phyloP scores from a whole-genome alignment of 2,329 filamentous ascomycete species.

The Clonostachys byssicola region DNA sequence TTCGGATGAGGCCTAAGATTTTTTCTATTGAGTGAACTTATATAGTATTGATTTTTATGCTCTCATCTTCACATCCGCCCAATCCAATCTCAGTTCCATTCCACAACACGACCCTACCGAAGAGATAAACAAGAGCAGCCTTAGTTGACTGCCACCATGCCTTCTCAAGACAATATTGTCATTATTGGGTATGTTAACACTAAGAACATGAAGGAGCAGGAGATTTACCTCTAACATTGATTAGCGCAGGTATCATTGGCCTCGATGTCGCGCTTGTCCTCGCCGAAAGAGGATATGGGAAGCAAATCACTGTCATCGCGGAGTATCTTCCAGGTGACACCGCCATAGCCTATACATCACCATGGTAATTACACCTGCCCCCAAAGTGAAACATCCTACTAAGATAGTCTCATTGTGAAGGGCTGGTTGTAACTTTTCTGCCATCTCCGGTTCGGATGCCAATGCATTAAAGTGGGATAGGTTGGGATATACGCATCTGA shows the following conservation, averaged over 20 bases:
- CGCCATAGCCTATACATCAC: constrained; percentile 30
- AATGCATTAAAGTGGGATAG: constrained; percentile 36
- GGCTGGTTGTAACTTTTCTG: constrained; percentile 40
- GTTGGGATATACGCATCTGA: constrained; percentile 30
- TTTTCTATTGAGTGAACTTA: no score
- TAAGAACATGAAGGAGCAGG: not conserved
- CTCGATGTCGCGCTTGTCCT: constrained; percentile 30
- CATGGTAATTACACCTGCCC: constrained; percentile 21
- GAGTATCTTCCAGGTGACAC: constrained; percentile 35
- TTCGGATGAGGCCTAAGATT: no score
- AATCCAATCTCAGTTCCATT: no score
- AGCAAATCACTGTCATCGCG: constrained; percentile 26
- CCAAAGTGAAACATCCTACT: constrained; percentile 9
- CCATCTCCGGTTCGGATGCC: constrained; percentile 31
- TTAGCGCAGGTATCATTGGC: constrained; percentile 30
- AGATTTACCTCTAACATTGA: not conserved
- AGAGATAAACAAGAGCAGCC: no score
- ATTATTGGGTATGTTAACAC: constrained; percentile 1
- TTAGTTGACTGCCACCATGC: no score
- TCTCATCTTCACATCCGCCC: no score
- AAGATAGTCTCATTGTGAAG: constrained; percentile 26
- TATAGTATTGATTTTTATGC: no score
- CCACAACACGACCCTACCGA: no score
- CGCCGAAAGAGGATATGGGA: constrained; percentile 22
- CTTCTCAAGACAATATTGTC: constrained; percentile 1